These are phyloP conservation scores for Ophiognomonia clavigignenti-juglandacearum DNA, from an alignment of 2,329 filamentous ascomycete genomes.

Conservation along the genomic window DNA sequence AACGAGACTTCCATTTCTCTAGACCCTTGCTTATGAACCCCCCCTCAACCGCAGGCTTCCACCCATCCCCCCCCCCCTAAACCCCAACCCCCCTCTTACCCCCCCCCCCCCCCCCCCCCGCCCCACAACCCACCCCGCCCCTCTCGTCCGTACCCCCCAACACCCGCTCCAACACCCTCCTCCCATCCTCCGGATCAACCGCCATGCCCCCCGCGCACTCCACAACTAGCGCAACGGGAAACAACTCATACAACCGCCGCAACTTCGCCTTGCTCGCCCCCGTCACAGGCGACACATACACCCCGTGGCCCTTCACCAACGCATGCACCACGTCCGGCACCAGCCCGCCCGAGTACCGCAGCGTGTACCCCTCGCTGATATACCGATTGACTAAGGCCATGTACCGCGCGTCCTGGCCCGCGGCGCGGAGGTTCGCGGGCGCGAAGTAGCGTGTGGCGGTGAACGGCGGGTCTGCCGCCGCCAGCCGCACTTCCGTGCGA, in stretches of 20 bases:
- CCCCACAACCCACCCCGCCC: constrained; percentile 47
- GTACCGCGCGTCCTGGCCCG: constrained; percentile 46
- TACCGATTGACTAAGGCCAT: constrained; percentile 43
- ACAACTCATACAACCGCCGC: constrained; percentile 53
- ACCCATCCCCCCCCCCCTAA: too few species aligned
- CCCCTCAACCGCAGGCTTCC: too few species aligned
- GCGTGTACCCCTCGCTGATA: constrained; percentile 49
- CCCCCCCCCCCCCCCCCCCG: constrained; percentile 42
- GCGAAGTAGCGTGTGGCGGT: constrained; percentile 57
- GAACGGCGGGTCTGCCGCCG: constrained; percentile 28
- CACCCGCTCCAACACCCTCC: constrained; percentile 33
- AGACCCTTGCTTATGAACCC: too few species aligned
- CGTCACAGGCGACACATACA: constrained; percentile 56
- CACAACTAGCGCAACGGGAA: constrained; percentile 53
- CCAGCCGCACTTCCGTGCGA: constrained; percentile 35
- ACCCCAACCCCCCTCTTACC: too few species aligned
- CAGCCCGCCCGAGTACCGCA: constrained; percentile 56
- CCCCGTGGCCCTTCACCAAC: constrained; percentile 55
- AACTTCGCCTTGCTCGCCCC: constrained; percentile 49
- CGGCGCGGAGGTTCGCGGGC: constrained; percentile 56
- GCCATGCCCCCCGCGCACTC: constrained; percentile 56
- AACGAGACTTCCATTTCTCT: too few species aligned
- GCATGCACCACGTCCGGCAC: constrained; percentile 58
- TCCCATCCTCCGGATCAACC: constrained; percentile 41
- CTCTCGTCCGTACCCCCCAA: constrained; percentile 42